These are phyloP conservation scores for Dendrobium officinale DNA, from an alignment of 106 monocot genomes.

Conservation along the genomic window DNA sequence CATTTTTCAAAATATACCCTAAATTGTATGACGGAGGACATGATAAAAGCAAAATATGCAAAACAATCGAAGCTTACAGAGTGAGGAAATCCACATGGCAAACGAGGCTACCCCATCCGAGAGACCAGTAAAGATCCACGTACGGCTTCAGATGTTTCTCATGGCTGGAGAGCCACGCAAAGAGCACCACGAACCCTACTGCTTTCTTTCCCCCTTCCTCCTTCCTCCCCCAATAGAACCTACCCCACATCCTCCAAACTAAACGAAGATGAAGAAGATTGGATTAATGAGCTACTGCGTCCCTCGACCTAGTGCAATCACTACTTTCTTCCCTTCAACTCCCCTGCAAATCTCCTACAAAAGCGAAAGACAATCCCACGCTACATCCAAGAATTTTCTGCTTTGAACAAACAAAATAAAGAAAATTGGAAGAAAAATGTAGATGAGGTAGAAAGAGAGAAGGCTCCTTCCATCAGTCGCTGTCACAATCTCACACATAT, in stretches of 20 bases:
- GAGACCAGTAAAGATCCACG: constrained; percentile 56
- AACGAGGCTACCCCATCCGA: constrained; percentile 74
- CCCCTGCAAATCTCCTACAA: no score
- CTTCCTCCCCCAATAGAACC: constrained; percentile 62
- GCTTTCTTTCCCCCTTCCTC: constrained; percentile 17
- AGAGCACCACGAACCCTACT: constrained; percentile 69
- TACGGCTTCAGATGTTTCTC: constrained; percentile 58
- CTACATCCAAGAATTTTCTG: no score
- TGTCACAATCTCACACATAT: no score
- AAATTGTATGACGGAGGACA: background rate
- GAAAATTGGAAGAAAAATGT: no score
- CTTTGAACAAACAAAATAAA: no score
- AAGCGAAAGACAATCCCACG: no score
- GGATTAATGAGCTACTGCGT: background rate
- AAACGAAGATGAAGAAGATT: background rate
- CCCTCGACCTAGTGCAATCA: background rate
- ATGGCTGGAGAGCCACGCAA: constrained; percentile 79
- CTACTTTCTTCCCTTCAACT: no score
- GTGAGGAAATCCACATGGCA: constrained; percentile 73
- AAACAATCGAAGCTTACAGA: constrained; percentile 32
- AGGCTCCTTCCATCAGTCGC: no score
- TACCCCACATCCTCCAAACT: constrained; percentile 37
- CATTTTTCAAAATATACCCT: background rate
- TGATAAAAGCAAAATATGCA: background rate
- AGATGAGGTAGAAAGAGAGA: no score